Conservation (phyloP, 768 basidiomycete genomes). For the Russula ochroleuca region DNA sequence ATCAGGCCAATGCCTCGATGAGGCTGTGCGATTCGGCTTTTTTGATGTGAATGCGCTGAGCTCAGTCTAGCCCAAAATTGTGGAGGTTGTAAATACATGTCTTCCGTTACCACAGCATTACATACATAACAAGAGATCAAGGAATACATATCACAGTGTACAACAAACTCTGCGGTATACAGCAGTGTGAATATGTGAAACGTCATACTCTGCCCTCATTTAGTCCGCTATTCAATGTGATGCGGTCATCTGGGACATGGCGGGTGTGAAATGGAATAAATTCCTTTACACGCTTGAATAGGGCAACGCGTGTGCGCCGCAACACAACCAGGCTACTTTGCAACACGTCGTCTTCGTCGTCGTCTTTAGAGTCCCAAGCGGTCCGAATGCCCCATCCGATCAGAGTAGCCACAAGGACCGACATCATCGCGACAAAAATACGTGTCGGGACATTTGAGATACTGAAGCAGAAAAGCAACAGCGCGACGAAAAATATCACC, state of each 20-base stretch:
- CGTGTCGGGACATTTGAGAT: constrained; percentile 17
- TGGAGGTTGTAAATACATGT: background rate
- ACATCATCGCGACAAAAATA: background rate
- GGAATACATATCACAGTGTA: background rate
- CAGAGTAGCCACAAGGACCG: background rate
- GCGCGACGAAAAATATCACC: constrained; percentile 19
- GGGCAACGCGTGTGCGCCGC: background rate
- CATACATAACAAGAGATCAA: background rate
- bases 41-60: too few species aligned
- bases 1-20: too few species aligned
- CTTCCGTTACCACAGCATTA: background rate
- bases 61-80: background rate
- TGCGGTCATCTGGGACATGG: background rate
- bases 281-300: background rate
- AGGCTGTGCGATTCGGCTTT: too few species aligned
- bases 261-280: background rate
- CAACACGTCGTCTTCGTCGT: background rate
- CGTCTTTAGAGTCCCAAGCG: constrained; percentile 1
- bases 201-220: background rate
- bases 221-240: background rate
- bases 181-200: background rate
- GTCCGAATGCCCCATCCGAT: constrained; percentile 5
- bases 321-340: background rate
- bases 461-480: constrained; percentile 19
- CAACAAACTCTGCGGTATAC: background rate